These are phyloP conservation scores for Nothophytophthora sp. DNA, from an alignment of 352 stramenopile species.

Conservation along the genomic window DNA sequence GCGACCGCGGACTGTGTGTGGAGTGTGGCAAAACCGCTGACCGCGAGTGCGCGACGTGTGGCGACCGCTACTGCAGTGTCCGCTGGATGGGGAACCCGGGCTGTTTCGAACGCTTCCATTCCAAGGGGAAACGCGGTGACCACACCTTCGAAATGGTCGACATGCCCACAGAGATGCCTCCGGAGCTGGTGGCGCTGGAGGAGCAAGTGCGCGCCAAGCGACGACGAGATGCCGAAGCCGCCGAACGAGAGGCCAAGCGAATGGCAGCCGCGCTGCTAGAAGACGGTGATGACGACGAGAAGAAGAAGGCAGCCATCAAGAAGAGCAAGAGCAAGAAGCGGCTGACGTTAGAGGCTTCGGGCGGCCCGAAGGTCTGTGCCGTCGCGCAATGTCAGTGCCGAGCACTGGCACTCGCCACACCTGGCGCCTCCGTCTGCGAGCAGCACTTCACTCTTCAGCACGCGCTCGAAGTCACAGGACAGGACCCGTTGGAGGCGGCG, in stretches of 20 bases:
- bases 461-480: constrained; percentile 54
- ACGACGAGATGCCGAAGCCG: constrained; percentile 46
- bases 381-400: constrained; percentile 35
- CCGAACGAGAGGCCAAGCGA: constrained; percentile 52
- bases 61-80: constrained; percentile 82
- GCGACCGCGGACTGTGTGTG: constrained; percentile 59
- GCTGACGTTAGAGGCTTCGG: constrained; percentile 11
- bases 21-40: constrained; percentile 78
- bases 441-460: constrained; percentile 69
- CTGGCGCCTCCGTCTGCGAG: constrained; percentile 41
- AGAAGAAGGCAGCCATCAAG: constrained; percentile 20
- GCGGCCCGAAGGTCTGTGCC: constrained; percentile 24
- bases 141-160: constrained; percentile 47
- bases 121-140: constrained; percentile 63
- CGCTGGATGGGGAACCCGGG: constrained; percentile 84
- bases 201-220: constrained; percentile 57
- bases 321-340: constrained; percentile 33
- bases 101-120: constrained; percentile 84
- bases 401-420: constrained; percentile 27
- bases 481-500: constrained; percentile 60
- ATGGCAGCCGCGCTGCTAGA: constrained; percentile 47
- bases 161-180: constrained; percentile 27
- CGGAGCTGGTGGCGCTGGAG: constrained; percentile 57
- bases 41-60: constrained; percentile 60
- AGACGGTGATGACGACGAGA: constrained; percentile 17